phyloP scores from a whole-genome alignment of 495 filamentous ascomycete genomes.

The Lasiosphaeria ovina region DNA sequence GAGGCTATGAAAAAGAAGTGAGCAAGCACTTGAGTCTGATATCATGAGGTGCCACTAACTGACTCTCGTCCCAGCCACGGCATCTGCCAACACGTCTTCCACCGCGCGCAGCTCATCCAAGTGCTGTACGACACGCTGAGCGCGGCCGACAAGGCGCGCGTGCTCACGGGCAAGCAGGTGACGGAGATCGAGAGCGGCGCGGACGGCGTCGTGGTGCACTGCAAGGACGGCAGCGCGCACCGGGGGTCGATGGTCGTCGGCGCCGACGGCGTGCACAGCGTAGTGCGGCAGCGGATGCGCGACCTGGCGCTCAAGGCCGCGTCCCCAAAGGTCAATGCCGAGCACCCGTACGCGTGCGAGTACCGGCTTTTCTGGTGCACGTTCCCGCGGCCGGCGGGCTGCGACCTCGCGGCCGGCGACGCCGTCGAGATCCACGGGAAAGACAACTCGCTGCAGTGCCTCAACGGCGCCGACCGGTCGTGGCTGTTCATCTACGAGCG shows the following conservation, averaged over 20 bases:
- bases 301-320: constrained; percentile 25
- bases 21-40: background rate
- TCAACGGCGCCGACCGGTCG: constrained; percentile 16
- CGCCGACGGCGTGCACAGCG: constrained; percentile 50
- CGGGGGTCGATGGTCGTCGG: constrained; percentile 51
- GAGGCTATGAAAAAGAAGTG: constrained; percentile 5
- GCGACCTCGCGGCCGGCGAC: background rate
- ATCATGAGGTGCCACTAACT: background rate
- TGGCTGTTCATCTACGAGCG: constrained; percentile 42
- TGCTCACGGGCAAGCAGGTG: constrained; percentile 34
- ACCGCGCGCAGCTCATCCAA: constrained; percentile 34
- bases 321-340: constrained; percentile 19
- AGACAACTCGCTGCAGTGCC: background rate
- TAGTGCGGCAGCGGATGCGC: constrained; percentile 42
- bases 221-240: constrained; percentile 38
- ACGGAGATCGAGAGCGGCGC: constrained; percentile 21
- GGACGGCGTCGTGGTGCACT: constrained; percentile 28
- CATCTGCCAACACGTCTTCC: constrained; percentile 25
- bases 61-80: constrained; percentile 1
- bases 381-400: constrained; percentile 19
- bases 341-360: constrained; percentile 27
- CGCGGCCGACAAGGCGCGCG: constrained; percentile 28
- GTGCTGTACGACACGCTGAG: constrained; percentile 33
- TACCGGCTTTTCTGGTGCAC: constrained; percentile 31
- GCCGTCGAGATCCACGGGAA: background rate